Evolutionary conservation across 2,329 filamentous ascomycete genomes (phyloP).

Genomic region (Pestalotiopsis sp.): DNA sequence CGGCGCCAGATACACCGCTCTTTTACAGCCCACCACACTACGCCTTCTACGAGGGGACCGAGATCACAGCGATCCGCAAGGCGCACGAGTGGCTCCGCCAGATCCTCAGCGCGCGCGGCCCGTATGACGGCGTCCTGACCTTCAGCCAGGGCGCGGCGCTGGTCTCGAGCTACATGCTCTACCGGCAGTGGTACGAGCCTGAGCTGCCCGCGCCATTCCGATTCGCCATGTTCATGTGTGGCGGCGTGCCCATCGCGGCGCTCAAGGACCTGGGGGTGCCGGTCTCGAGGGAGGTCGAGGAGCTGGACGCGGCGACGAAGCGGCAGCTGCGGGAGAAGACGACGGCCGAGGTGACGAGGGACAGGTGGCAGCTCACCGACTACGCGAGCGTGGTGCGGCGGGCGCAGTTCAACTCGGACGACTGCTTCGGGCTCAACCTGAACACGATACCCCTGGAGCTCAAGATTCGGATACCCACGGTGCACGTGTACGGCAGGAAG

Average conservation of each 20-base stretch:
- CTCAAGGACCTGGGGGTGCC: conserved; percentile 37
- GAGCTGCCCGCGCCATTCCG: conserved; percentile 35
- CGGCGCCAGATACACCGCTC: conserved; percentile 13
- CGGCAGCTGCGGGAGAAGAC: conserved; percentile 18
- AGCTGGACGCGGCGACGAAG: conserved; percentile 25
- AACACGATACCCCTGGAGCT: conserved; percentile 29
- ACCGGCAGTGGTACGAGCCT: conserved; percentile 36
- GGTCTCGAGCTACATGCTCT: conserved; percentile 41
- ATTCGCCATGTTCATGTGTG: conserved; percentile 43
- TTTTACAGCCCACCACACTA: conserved; percentile 16
- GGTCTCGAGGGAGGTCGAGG: conserved; percentile 32
- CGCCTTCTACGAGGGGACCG: conserved; percentile 21
- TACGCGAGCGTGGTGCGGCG: conserved; percentile 22
- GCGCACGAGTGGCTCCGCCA: conserved; percentile 37
- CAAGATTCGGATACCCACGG: conserved; percentile 33
- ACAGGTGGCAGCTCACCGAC: conserved; percentile 18
- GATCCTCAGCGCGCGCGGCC: conserved; percentile 29
- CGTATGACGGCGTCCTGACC: conserved; percentile 30
- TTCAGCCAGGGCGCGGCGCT: conserved; percentile 37
- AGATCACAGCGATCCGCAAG: conserved; percentile 32
- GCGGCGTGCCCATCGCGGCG: conserved; percentile 36
- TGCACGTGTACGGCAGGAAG: conserved; percentile 25
- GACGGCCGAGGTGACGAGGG: conserved; percentile 15
- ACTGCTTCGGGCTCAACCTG: conserved; percentile 33
- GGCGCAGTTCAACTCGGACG: conserved; percentile 31